Conservation (phyloP, 2,329 filamentous ascomycete species). For the Fusarium sp. region DNA sequence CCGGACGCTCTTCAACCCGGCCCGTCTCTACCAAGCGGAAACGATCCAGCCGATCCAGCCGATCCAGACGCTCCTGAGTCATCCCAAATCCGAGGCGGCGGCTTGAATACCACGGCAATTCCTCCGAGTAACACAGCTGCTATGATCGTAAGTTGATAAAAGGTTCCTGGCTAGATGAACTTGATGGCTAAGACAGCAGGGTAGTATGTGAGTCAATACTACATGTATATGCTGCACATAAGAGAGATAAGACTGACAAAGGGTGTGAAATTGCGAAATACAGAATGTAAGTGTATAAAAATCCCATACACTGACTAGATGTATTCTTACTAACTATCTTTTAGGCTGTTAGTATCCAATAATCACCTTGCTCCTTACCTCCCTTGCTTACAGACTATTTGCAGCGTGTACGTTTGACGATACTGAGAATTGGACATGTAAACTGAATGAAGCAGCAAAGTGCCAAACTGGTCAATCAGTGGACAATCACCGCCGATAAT, state of each 20-base stretch:
- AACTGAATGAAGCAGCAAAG: background rate
- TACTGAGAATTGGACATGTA: fast-evolving
- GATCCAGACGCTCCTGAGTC: background rate
- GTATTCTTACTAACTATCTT: background rate
- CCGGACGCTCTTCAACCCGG: background rate
- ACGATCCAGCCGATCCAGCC: background rate
- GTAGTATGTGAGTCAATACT: background rate
- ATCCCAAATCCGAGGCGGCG: background rate
- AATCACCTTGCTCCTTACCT: background rate
- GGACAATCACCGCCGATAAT: background rate
- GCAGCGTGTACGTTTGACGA: background rate
- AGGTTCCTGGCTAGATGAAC: background rate
- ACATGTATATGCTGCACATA: fast-evolving
- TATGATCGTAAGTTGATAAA: background rate
- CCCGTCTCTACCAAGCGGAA: background rate
- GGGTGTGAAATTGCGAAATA: background rate
- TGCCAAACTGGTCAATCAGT: background rate
- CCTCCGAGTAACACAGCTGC: background rate
- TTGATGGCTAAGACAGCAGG: background rate
- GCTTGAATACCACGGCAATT: background rate
- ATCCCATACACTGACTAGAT: fast-evolving
- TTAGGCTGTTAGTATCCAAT: background rate
- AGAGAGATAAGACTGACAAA: background rate
- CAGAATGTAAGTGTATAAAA: background rate
- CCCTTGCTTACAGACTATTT: background rate